Base-by-base conservation (phyloP, 108 stramenopile genomes). In the Aurantiochytrium sp. region DNA sequence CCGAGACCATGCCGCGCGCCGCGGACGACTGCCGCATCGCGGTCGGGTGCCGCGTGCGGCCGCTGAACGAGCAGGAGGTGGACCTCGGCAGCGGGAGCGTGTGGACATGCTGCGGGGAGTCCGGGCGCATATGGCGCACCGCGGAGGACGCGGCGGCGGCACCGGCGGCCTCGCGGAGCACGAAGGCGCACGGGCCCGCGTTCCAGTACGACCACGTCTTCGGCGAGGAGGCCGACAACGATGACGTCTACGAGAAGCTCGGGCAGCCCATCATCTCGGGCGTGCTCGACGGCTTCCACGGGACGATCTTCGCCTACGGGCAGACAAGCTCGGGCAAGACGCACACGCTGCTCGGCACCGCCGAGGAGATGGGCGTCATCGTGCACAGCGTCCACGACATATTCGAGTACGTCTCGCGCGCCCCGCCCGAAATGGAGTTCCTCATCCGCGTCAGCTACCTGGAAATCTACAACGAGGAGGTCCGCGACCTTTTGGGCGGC, bases 391-490 rank as follows among this genome's bases (percentile, higher is more conserved):
- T 86, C 17, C 88, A 92, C 39, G 92, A 94, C 86, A 90, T 94
- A 1, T 94, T 93, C 50, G 92, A 93, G 32, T 54, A 86, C 55
- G 92, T 94, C n/a, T 27, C n/a, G 6, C 42, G 34, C 12, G 15
- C 30, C 19, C 10, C 50, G 22, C 52, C 91, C 39, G 89, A 87
- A 85, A 89, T 85, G 88, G 92, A 93, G 32, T 93, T 89, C 55
- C 89, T 94, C 34, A 90, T 96, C 17, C 94, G 94, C 52, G 94
- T 96, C 22, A 85, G 86, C 36, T 94, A 94, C 89, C 65, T 94
- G 4, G 94, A 94, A 88, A 92, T 94, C 37, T 94, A 94, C 87
- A 94, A 94, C 65, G 94, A 94, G 90, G 93, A 93, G 48, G 92
- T 94, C 55, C 81, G 91, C 19, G 94, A 94, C 55, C 85, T 94